A percentile compares a stretch with the other conserved stretches of the same genome.
Evolutionary conservation across 345 rosid genomes (phyloP).

Genomic region (Clausena lansium): DNA sequence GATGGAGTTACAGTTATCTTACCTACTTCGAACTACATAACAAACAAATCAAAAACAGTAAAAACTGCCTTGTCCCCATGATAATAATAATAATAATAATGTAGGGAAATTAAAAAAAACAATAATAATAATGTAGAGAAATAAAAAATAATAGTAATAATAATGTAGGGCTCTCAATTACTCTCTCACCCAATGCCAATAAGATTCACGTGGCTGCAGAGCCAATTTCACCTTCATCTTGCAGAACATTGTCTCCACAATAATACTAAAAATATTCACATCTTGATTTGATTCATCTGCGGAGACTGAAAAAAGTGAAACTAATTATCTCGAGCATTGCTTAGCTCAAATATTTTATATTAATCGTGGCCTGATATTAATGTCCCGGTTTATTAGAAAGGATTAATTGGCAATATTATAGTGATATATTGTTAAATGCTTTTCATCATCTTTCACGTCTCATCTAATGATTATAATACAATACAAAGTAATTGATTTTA

Average conservation of each 20-base stretch:
- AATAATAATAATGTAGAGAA: too few species aligned
- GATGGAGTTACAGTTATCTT: too few species aligned
- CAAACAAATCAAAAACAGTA: constrained; percentile 8
- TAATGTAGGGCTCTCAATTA: constrained; percentile 10
- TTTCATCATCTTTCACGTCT: not conserved
- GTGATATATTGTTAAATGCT: not conserved
- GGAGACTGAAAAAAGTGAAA: not conserved
- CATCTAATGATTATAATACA: not conserved
- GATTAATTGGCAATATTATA: not conserved
- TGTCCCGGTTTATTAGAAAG: not conserved
- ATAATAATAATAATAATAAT: not conserved
- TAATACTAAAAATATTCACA: constrained; percentile 3
- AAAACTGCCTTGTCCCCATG: constrained; percentile 9
- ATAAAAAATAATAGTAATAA: not conserved
- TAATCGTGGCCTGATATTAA: not conserved
- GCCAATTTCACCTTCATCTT: constrained; percentile 16
- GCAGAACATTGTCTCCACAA: constrained; percentile 18
- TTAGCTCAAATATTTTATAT: not conserved
- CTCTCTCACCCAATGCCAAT: not conserved
- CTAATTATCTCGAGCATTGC: too few species aligned
- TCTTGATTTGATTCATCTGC: not conserved
- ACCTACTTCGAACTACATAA: not conserved
- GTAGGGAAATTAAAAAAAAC: too few species aligned
- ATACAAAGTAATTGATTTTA: constrained; percentile 6
- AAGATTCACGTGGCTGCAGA: constrained; percentile 24